Evolutionary conservation across 495 filamentous ascomycete genomes (phyloP).

Genomic region (Podospora appendiculata): DNA sequence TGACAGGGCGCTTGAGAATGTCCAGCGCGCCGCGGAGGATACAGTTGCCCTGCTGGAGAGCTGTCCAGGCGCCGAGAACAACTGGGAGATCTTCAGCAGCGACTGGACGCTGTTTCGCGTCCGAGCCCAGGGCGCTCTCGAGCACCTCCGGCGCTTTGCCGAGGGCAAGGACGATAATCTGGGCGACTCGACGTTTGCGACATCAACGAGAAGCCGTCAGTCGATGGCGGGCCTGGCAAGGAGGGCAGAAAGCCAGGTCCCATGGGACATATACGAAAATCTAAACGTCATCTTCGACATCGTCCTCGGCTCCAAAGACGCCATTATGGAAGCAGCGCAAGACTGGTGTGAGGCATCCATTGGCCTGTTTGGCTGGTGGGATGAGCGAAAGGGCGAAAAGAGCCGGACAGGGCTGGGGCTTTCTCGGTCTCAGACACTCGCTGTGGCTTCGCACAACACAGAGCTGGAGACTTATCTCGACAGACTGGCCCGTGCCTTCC

Average conservation of each 20-base stretch:
- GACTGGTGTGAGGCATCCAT: slow-evolving; percentile 87
- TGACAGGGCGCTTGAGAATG: slow-evolving; percentile 62
- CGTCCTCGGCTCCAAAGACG: slow-evolving; percentile 58
- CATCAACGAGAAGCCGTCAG: slow-evolving; percentile 19
- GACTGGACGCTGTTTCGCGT: slow-evolving; percentile 77
- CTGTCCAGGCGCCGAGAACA: slow-evolving; percentile 57
- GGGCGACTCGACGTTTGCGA: slow-evolving; percentile 23
- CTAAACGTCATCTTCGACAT: slow-evolving; percentile 68
- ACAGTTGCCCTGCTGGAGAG: slow-evolving; percentile 56
- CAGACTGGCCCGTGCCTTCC: slow-evolving; percentile 41
- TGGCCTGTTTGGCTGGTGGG: slow-evolving; percentile 80
- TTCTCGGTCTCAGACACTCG: slow-evolving; percentile 35
- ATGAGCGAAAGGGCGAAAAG: slow-evolving; percentile 55
- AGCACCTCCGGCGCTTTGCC: slow-evolving; percentile 63
- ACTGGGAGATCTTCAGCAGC: slow-evolving; percentile 69
- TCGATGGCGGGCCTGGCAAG: slow-evolving; percentile 51
- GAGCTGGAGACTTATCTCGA: slow-evolving; percentile 36
- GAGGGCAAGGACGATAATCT: slow-evolving; percentile 53
- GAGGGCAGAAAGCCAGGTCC: slow-evolving; percentile 73
- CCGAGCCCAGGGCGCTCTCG: slow-evolving; percentile 54
- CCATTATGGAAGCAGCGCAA: slow-evolving; percentile 61
- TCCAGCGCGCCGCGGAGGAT: slow-evolving; percentile 58
- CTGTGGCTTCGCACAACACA: slow-evolving; percentile 12
- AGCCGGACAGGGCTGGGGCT: slow-evolving; percentile 5
- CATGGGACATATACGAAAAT: slow-evolving; percentile 79